Evolutionary conservation across 2,329 filamentous ascomycete species (phyloP).

Genomic region (Magnaporthiopsis poae): DNA sequence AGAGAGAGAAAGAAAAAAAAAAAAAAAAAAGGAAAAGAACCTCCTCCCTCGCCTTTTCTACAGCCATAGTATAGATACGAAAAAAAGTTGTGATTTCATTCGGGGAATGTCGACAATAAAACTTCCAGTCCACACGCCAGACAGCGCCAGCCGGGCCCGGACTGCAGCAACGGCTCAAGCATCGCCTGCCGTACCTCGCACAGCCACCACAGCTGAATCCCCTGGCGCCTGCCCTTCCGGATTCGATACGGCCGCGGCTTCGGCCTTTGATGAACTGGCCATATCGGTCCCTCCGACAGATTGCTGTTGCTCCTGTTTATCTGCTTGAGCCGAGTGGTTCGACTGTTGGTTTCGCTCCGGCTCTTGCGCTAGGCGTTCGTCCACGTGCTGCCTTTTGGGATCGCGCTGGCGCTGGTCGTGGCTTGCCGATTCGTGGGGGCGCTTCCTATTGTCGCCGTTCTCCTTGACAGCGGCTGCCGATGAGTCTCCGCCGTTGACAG

Average conservation of each 20-base stretch:
- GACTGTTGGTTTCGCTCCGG: background rate
- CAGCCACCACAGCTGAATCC: background rate
- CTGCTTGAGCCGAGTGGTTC: background rate
- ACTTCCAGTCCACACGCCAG: background rate
- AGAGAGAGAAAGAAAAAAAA: background rate
- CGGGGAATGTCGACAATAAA: constrained; percentile 6
- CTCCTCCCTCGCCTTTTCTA: constrained; percentile 1
- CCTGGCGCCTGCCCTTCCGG: background rate
- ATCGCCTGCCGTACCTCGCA: background rate
- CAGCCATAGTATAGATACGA: background rate
- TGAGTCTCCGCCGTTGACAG: constrained; percentile 9
- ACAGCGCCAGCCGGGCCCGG: no score
- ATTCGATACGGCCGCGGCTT: background rate
- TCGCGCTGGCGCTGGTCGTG: constrained; percentile 11
- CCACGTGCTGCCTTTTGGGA: constrained; percentile 19
- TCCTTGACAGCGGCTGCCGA: constrained; percentile 4
- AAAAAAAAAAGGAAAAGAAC: background rate
- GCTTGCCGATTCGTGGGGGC: constrained; percentile 15
- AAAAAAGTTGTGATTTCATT: background rate
- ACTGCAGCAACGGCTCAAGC: background rate
- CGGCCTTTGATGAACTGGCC: background rate
- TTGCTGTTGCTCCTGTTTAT: background rate
- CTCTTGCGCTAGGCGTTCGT: constrained; percentile 6
- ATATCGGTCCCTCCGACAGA: background rate
- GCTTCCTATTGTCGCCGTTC: constrained; percentile 30